Evolutionary conservation across 179 eudicot species (phyloP).

Genomic region (Carnegiea gigantea): DNA sequence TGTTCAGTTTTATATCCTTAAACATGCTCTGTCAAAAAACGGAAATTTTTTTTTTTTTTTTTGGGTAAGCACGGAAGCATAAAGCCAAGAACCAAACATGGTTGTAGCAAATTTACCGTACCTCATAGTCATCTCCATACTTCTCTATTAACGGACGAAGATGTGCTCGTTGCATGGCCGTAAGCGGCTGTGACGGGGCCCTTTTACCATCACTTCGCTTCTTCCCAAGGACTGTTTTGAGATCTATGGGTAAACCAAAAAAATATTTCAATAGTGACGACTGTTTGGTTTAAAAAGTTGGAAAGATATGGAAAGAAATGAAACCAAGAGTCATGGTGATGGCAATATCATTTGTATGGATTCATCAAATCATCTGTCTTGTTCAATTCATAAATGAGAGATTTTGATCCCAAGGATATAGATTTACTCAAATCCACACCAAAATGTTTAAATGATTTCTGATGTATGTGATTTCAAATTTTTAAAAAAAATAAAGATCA

Average conservation of each 20-base stretch:
- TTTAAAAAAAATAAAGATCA: too few species aligned
- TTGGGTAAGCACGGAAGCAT: constrained; percentile 21
- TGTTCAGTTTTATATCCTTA: constrained; percentile 74
- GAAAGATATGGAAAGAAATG: too few species aligned
- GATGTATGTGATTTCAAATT: too few species aligned
- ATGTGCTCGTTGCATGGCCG: constrained; percentile 66
- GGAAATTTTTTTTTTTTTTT: constrained; percentile 2
- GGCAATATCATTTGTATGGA: too few species aligned
- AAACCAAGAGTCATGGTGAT: too few species aligned
- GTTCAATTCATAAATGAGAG: too few species aligned
- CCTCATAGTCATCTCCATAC: constrained; percentile 90
- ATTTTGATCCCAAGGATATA: too few species aligned
- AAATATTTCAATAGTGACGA: not conserved
- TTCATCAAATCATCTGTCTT: too few species aligned
- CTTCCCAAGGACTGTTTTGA: constrained; percentile 86
- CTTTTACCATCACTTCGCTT: constrained; percentile 80
- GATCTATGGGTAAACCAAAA: constrained; percentile 41
- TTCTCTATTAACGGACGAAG: constrained; percentile 58
- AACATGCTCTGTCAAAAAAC: constrained; percentile 72
- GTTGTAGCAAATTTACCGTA: constrained; percentile 16
- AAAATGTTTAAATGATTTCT: too few species aligned
- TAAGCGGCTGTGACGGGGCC: constrained; percentile 71
- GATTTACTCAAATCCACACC: too few species aligned
- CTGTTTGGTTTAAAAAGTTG: too few species aligned
- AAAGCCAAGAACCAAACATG: not conserved